Conservation (phyloP, 345 rosid genomes). For the Euclidium syriacum region DNA sequence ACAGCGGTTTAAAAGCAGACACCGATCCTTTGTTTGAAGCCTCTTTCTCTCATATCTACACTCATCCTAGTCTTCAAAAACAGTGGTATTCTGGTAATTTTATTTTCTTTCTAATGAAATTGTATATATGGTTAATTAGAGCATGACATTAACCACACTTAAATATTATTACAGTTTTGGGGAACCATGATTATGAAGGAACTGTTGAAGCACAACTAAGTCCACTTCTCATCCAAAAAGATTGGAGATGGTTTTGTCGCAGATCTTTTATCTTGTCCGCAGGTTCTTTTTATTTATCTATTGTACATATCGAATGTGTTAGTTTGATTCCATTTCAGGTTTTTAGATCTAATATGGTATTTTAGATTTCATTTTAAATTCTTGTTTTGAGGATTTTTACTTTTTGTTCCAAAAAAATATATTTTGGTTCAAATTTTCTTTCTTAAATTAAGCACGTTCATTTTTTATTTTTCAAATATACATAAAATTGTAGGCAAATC, state of each 20-base stretch:
- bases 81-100: slow-evolving; percentile 69
- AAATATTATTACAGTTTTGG: slow-evolving; percentile 36
- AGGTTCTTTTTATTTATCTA: neutral
- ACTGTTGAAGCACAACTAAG: slow-evolving; percentile 40
- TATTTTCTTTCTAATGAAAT: neutral
- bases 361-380: neutral
- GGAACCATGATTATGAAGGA: slow-evolving; percentile 52
- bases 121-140: neutral
- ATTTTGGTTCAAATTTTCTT: too few species aligned
- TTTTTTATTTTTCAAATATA: too few species aligned
- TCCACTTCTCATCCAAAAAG: slow-evolving; percentile 30
- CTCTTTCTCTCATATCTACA: slow-evolving; percentile 58
- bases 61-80: slow-evolving; percentile 68
- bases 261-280: slow-evolving; percentile 40
- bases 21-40: slow-evolving; percentile 54
- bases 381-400: too few species aligned
- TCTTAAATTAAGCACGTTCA: too few species aligned
- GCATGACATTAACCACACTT: too few species aligned
- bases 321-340: too few species aligned
- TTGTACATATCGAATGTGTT: neutral
- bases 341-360: too few species aligned
- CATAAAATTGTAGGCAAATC: too few species aligned
- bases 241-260: slow-evolving; percentile 44
- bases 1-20: slow-evolving; percentile 45
- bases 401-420: too few species aligned